Base-by-base conservation (phyloP, 495 filamentous ascomycete genomes). In the Penicillium angulare region DNA sequence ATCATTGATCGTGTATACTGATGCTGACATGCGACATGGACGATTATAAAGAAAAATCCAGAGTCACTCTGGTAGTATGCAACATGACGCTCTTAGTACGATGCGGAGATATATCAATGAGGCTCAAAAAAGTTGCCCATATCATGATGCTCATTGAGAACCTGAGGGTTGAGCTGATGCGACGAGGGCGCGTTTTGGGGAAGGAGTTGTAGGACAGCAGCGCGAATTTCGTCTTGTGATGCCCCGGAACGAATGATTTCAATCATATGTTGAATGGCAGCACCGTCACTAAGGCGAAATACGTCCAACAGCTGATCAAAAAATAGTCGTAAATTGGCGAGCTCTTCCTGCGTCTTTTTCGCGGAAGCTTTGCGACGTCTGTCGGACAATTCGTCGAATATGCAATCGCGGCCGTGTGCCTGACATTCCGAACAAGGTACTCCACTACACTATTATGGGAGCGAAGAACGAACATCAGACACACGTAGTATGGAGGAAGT, bases 311-410 rank as follows among this genome's bases (percentile, higher is more conserved):
- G 24, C 12, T 65, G 50, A 2, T 73, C 62, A 24, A 69, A 35
- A 22, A 72, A 69, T 10, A 42, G 42, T 12, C 55, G 56, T 26
- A 64, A 63, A 33, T 55, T 65, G n/a, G 47, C 47, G 20, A 71
- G 49, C 13, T 66, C 57, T 7, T 73, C 64, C 29, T 71, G 59
- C 2, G 64, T 64, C 21, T 54, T 54, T 22, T 59, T 63, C 15
- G 62, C 66, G n/a, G 63, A 48, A 7, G 65, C 61, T 51, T 75
- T 75, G 35, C 72, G 72, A 8, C 72, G 72, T 52, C 57, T 73
- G 46, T 75, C 72, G 48, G 66, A 60, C 38, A 48, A 40, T 55
- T 70, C 63, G 43, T 75, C 68, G 54, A 68, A 67, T 27, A 70
- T 18, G 51, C 72, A 75, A 24, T 70, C 63, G 26, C 69, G 63